These are phyloP conservation scores for Kwoniella sp. DNA, from an alignment of 768 basidiomycete genomes.

Conservation along the genomic window DNA sequence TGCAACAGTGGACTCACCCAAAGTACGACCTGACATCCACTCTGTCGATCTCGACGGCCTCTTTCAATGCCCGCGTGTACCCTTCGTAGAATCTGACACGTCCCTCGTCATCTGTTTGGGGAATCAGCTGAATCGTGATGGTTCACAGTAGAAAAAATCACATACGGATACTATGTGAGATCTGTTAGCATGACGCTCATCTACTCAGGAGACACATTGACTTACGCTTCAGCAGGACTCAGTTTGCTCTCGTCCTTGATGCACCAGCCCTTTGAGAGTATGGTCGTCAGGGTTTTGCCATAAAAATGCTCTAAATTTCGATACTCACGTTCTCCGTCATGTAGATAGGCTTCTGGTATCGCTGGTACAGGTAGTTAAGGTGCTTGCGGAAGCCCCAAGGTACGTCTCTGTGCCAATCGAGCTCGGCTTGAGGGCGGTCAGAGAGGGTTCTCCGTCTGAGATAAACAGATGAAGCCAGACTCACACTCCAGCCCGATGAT, in stretches of 20 bases:
- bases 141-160: background rate
- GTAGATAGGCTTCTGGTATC: slow-evolving; percentile 49
- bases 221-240: slow-evolving; percentile 38
- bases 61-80: slow-evolving; percentile 35
- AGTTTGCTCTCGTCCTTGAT: slow-evolving; percentile 37
- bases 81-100: slow-evolving; percentile 44
- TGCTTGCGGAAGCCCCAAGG: slow-evolving; percentile 50
- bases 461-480: slow-evolving; percentile 1
- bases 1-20: slow-evolving; percentile 17
- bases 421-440: slow-evolving; percentile 16
- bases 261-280: slow-evolving; percentile 6
- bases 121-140: too few species aligned
- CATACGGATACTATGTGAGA: slow-evolving; percentile 16
- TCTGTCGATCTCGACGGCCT: slow-evolving; percentile 44
- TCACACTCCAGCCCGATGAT: slow-evolving; percentile 40
- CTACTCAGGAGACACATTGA: background rate
- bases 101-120: slow-evolving; percentile 40
- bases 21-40: slow-evolving; percentile 46
- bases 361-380: slow-evolving; percentile 43
- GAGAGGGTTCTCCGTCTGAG: background rate
- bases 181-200: background rate
- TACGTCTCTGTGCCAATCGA: slow-evolving; percentile 44
- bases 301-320: background rate
- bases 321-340: slow-evolving; percentile 50
- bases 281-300: background rate